Evolutionary conservation across 2,329 filamentous ascomycete genomes (phyloP).

Genomic region (Ascochyta koolunga): DNA sequence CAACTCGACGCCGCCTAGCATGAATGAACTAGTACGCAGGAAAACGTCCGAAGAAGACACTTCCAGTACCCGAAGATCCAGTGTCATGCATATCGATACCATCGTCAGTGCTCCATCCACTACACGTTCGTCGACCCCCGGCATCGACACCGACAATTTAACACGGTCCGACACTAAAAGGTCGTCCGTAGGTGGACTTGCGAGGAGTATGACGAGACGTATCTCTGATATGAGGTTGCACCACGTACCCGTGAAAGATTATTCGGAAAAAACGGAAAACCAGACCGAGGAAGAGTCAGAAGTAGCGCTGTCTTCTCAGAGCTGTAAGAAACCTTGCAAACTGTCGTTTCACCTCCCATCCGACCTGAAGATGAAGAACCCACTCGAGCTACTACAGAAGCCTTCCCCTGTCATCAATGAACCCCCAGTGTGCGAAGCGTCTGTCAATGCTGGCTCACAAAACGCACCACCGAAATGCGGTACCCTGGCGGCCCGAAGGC

Average conservation of each 20-base stretch:
- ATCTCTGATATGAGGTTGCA: conserved; percentile 28
- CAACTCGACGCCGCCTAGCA: conserved; percentile 23
- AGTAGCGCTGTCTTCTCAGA: not conserved
- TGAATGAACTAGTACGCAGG: conserved; percentile 29
- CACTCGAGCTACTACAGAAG: not conserved
- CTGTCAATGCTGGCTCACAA: not conserved
- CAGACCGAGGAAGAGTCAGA: not conserved
- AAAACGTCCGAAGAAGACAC: conserved; percentile 16
- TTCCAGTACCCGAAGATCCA: conserved; percentile 11
- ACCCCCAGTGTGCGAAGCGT: not conserved
- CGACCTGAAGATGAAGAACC: not conserved
- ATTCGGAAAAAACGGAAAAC: not conserved
- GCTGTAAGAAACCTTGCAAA: conserved; percentile 13
- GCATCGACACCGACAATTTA: not conserved
- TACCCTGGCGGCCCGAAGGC: conserved; percentile 36
- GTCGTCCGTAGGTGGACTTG: conserved; percentile 35
- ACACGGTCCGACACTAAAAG: conserved; percentile 22
- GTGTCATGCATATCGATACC: conserved; percentile 20
- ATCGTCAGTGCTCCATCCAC: conserved; percentile 17
- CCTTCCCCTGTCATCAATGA: conserved; percentile 4
- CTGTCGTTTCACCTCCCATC: conserved; percentile 16
- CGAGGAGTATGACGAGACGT: conserved; percentile 27
- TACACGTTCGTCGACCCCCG: not conserved
- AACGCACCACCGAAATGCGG: conserved; percentile 9
- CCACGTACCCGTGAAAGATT: not conserved